These are phyloP conservation scores for Myriosclerotinia curreyana DNA, from an alignment of 2,329 filamentous ascomycete genomes.

Conservation along the genomic window DNA sequence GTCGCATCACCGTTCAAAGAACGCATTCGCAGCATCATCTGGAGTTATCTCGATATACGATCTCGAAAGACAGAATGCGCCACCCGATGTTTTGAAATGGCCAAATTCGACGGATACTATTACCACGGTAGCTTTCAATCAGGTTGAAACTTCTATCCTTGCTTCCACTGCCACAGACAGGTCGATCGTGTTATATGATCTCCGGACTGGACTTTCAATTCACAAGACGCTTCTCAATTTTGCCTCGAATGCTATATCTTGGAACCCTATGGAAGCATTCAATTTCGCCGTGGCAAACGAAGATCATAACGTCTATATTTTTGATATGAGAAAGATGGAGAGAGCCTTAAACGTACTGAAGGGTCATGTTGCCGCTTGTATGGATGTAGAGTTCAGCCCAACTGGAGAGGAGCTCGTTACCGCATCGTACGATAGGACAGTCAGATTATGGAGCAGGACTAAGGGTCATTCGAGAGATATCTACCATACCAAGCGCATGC, in stretches of 20 bases:
- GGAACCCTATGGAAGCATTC: constrained; percentile 97
- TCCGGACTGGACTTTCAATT: constrained; percentile 80
- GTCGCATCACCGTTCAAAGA: constrained; percentile 74
- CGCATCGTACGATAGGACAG: constrained; percentile 82
- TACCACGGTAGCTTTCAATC: constrained; percentile 83
- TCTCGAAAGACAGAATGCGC: constrained; percentile 73
- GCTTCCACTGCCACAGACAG: constrained; percentile 83
- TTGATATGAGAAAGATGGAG: constrained; percentile 90
- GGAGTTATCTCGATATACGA: constrained; percentile 85
- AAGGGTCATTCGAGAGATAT: constrained; percentile 85
- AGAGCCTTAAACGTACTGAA: constrained; percentile 86
- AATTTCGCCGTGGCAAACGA: constrained; percentile 92
- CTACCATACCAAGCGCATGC: constrained; percentile 98
- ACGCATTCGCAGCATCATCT: constrained; percentile 77
- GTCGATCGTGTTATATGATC: constrained; percentile 84
- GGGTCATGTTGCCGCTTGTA: constrained; percentile 85
- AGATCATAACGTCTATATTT: constrained; percentile 64
- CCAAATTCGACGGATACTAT: constrained; percentile 89
- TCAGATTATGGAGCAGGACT: constrained; percentile 79
- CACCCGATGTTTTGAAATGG: constrained; percentile 81
- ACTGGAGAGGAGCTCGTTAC: constrained; percentile 92
- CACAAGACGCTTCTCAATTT: constrained; percentile 79
- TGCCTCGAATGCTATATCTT: constrained; percentile 77
- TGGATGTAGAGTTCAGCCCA: constrained; percentile 94
- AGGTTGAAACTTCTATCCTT: constrained; percentile 87